phyloP scores from a whole-genome alignment of 108 stramenopile species.

The Skeletonema tropicum region DNA sequence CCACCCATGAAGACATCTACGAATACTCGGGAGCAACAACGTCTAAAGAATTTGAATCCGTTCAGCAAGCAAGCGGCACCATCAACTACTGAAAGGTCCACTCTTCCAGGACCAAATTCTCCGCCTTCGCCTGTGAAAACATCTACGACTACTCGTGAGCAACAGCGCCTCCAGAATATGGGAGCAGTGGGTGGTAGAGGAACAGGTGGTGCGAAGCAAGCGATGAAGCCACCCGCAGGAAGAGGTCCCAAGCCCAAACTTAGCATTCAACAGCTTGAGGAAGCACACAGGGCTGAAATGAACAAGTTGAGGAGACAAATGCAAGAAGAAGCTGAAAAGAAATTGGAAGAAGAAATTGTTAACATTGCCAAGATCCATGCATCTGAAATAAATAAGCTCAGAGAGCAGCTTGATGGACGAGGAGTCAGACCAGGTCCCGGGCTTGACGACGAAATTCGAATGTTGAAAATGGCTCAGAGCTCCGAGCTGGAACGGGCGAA shows the following conservation, averaged over 20 bases:
- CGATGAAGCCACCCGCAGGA: constrained; percentile 4
- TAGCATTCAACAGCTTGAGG: constrained; percentile 10
- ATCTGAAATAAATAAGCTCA: background rate
- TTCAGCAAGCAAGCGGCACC: constrained; percentile 6
- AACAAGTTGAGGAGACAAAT: constrained; percentile 14
- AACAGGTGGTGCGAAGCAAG: background rate
- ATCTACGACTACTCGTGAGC: constrained; percentile 40
- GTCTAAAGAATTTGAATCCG: constrained; percentile 14
- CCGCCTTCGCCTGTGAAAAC: constrained; percentile 13
- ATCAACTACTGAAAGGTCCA: constrained; percentile 10
- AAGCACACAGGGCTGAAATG: constrained; percentile 30
- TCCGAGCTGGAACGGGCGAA: background rate
- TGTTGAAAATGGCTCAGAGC: background rate
- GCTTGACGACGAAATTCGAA: constrained; percentile 2
- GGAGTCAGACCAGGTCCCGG: background rate
- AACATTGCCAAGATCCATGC: constrained; percentile 11
- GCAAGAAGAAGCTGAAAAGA: constrained; percentile 10
- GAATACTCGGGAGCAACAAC: constrained; percentile 22
- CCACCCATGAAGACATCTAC: constrained; percentile 21
- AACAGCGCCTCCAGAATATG: constrained; percentile 36
- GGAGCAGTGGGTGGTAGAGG: constrained; percentile 12
- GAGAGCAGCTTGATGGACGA: constrained; percentile 1
- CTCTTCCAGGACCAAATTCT: constrained; percentile 10
- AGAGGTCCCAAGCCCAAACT: constrained; percentile 1
- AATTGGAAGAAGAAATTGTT: constrained; percentile 18